A percentile compares a stretch with the other conserved stretches of the same genome.
phyloP scores from a whole-genome alignment of 768 basidiomycete genomes.

The Tulasnella sp. region DNA sequence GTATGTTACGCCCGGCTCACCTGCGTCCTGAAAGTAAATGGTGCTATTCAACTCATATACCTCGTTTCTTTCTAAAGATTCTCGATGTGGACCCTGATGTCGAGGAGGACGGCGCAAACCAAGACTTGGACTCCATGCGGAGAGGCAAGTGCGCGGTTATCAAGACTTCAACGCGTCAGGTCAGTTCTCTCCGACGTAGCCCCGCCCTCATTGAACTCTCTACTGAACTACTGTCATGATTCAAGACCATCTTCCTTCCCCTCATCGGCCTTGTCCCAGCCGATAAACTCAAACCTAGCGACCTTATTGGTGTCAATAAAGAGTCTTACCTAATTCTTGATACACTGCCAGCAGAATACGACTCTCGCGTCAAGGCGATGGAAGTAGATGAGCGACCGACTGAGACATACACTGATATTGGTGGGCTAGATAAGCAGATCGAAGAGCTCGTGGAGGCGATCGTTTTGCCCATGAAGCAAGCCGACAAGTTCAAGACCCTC shows the following conservation, averaged over 20 bases:
- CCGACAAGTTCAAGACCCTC: conserved; percentile 96
- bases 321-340: conserved; percentile 97
- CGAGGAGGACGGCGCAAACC: conserved; percentile 91
- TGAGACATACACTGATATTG: conserved; percentile 94
- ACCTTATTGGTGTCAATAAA: conserved; percentile 98
- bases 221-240: neutral
- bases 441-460: conserved; percentile 98
- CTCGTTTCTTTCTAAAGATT: conserved; percentile 42
- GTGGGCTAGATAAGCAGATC: conserved; percentile 98
- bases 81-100: conserved; percentile 88
- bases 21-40: neutral
- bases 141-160: conserved; percentile 98
- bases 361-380: conserved; percentile 98
- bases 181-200: conserved; percentile 18
- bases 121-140: conserved; percentile 90
- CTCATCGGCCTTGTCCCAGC: conserved; percentile 95
- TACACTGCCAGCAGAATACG: conserved; percentile 91
- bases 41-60: neutral
- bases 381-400: conserved; percentile 98
- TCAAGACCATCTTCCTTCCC: conserved; percentile 85
- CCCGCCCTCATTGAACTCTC: neutral
- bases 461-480: conserved; percentile 96
- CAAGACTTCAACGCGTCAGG: conserved; percentile 94
- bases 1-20: no score
- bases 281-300: conserved; percentile 78